A percentile compares a stretch with the other conserved stretches of the same genome.
phyloP scores from a whole-genome alignment of 805 yeast species.

The Candida ficus region DNA sequence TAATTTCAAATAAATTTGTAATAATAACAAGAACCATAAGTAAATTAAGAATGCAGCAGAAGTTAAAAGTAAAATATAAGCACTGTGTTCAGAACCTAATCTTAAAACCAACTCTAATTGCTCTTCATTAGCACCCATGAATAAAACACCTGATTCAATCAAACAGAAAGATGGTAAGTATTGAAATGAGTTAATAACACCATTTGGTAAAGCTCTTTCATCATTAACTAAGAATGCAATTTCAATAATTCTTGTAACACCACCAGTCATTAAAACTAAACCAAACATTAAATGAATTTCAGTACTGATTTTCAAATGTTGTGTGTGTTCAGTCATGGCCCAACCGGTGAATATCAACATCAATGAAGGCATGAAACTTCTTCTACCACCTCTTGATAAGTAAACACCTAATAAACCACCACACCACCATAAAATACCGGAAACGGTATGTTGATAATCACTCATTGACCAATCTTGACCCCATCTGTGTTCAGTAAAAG shows the following conservation, averaged over 20 bases:
- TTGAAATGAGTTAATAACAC: conserved; percentile 65
- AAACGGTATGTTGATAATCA: conserved; percentile 90
- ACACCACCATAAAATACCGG: conserved; percentile 97
- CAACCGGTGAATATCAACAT: conserved; percentile 86
- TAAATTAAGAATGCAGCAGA: conserved; percentile 71
- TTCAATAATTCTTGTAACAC: conserved; percentile 70
- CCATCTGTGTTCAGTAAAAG: conserved; percentile 97
- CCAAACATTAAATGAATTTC: conserved; percentile 89
- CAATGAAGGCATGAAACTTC: conserved; percentile 77
- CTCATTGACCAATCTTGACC: conserved; percentile 92
- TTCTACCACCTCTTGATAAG: conserved; percentile 58
- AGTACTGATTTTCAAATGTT: conserved; percentile 70
- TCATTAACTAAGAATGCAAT: conserved; percentile 74
- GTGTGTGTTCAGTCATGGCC: conserved; percentile 90
- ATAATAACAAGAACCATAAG: conserved; percentile 57
- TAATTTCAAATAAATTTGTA: conserved; percentile 54
- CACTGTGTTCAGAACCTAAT: conserved; percentile 78
- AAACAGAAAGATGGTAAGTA: conserved; percentile 81
- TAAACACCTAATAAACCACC: conserved; percentile 86
- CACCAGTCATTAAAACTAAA: conserved; percentile 70
- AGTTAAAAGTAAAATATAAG: conserved; percentile 67
- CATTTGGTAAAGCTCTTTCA: conserved; percentile 34
- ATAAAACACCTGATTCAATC: conserved; percentile 70
- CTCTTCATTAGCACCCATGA: conserved; percentile 93
- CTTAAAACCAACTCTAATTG: conserved; percentile 67